Conservation (phyloP, 148 eudicot genomes). For the Diospyros lotus region DNA sequence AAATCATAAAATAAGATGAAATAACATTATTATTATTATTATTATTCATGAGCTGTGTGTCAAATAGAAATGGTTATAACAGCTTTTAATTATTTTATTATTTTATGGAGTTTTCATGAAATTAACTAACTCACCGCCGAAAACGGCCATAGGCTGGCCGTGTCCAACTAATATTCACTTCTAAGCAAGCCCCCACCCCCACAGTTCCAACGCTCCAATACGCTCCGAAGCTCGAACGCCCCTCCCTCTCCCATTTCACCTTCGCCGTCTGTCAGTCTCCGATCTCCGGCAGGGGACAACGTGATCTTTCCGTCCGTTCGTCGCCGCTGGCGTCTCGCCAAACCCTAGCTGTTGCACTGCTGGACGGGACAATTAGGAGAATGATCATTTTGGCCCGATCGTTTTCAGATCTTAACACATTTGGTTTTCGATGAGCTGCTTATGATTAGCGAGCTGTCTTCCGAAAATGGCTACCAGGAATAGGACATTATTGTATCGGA, state of each 20-base stretch:
- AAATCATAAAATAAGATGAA: no score
- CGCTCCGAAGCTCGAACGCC: not conserved
- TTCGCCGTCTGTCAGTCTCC: not conserved
- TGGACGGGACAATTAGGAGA: not conserved
- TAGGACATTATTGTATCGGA: constrained; percentile 58
- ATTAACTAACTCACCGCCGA: no score
- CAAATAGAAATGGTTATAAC: no score
- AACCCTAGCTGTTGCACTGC: not conserved
- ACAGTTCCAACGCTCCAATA: no score
- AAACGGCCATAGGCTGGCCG: no score
- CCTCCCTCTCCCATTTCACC: not conserved
- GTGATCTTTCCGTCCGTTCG: no score
- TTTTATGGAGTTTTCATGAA: no score
- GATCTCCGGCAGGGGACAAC: not conserved
- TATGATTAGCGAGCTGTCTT: not conserved
- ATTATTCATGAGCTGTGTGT: no score
- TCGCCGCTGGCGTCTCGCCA: not conserved
- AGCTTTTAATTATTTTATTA: no score
- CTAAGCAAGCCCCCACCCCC: no score
- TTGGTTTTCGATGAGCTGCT: not conserved
- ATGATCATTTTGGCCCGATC: not conserved
- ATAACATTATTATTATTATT: no score
- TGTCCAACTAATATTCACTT: no score
- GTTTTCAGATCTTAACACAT: constrained; percentile 3
- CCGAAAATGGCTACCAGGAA: constrained; percentile 72